Conservation (phyloP, 768 basidiomycete species). For the Gelatoporia subvermispora region DNA sequence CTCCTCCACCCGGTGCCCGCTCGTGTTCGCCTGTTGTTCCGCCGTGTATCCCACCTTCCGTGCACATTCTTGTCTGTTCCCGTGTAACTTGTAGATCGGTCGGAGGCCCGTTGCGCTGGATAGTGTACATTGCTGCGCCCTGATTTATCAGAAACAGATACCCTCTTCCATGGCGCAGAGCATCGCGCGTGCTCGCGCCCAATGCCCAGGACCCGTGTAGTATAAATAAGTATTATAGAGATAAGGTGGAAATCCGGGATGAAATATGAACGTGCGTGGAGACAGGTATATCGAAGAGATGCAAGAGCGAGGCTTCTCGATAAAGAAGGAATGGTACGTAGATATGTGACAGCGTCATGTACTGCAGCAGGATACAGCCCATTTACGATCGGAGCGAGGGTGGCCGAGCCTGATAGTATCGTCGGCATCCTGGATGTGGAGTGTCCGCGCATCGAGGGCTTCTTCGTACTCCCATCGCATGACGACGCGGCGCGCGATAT, state of each 20-base stretch:
- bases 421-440: slow-evolving; percentile 36
- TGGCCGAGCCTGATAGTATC: slow-evolving; percentile 33
- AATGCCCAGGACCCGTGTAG: not conserved
- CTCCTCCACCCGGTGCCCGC: no score
- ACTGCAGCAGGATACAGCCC: slow-evolving; percentile 4
- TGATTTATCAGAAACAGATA: not conserved
- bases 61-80: not conserved
- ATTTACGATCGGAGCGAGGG: not conserved
- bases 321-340: not conserved
- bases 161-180: not conserved
- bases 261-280: not conserved
- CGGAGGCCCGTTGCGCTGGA: not conserved
- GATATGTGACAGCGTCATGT: not conserved
- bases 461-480: slow-evolving; percentile 66
- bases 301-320: not conserved
- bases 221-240: not conserved
- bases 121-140: not conserved
- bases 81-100: not conserved
- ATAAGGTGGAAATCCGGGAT: not conserved
- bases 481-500: slow-evolving; percentile 61
- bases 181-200: not conserved
- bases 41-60: not conserved
- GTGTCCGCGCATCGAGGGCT: slow-evolving; percentile 39
- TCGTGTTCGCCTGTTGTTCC: not conserved
- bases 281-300: not conserved